A percentile compares a stretch with the other conserved stretches of the same genome.
Conservation (phyloP, 768 basidiomycete species). For the Boletus edulis region DNA sequence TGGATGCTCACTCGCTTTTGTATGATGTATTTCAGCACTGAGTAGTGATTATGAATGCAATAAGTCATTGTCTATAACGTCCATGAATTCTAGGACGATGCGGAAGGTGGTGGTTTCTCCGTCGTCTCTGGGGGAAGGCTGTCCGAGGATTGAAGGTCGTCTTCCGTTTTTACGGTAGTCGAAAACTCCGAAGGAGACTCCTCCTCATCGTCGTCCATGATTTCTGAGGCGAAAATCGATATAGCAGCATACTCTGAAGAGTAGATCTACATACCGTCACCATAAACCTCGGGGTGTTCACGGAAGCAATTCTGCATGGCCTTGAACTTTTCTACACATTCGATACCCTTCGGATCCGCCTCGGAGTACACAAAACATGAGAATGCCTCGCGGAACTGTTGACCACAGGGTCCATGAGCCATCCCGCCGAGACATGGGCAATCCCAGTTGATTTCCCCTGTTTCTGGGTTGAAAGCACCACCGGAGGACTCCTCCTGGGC, state of each 20-base stretch:
- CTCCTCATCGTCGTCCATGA: constrained; percentile 68
- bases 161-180: constrained; percentile 6
- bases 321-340: constrained; percentile 97
- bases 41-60: constrained; percentile 32
- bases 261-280: constrained; percentile 63
- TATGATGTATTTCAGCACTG: constrained; percentile 19
- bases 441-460: constrained; percentile 99
- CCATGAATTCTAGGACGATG: constrained; percentile 19
- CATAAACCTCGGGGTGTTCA: constrained; percentile 93
- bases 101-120: constrained; percentile 3
- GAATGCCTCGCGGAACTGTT: constrained; percentile 91
- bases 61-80: constrained; percentile 27
- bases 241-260: background rate
- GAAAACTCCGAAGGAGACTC: constrained; percentile 19
- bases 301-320: constrained; percentile 98
- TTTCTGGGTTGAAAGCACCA: constrained; percentile 90
- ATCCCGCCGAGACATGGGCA: constrained; percentile 98
- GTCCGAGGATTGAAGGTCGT: constrained; percentile 1
- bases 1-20: constrained; percentile 9
- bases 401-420: constrained; percentile 96
- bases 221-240: constrained; percentile 41
- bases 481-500: constrained; percentile 30
- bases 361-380: constrained; percentile 96
- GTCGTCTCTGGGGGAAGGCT: constrained; percentile 6
- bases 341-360: constrained; percentile 94